Evolutionary conservation across 139 green algal species (phyloP).

Genomic region (Astrephomene gubernaculifera): DNA sequence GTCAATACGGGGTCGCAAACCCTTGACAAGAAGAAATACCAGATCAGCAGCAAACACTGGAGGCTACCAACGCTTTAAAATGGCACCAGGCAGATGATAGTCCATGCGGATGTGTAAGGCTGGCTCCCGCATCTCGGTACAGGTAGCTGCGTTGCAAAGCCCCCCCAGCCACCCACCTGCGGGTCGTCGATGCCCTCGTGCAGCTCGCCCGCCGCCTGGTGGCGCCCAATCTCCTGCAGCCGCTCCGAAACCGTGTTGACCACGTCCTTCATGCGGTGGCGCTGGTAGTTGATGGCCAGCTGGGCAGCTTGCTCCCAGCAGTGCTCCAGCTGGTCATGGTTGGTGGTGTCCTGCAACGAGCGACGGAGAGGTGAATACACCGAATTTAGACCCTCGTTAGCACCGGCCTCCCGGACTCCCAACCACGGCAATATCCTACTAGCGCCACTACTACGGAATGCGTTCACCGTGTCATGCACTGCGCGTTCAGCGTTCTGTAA

Average conservation of each 20-base stretch:
- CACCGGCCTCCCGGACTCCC: too few species aligned
- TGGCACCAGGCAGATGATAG: background rate
- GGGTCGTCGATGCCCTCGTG: conserved; percentile 72
- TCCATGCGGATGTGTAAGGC: too few species aligned
- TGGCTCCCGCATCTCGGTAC: too few species aligned
- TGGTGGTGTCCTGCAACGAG: conserved; percentile 29
- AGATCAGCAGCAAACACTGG: too few species aligned
- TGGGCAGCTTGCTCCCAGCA: conserved; percentile 73
- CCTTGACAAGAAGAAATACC: too few species aligned
- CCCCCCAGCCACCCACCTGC: conserved; percentile 4
- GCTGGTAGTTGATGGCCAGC: conserved; percentile 76
- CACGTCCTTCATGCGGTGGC: conserved; percentile 71
- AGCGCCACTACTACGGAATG: too few species aligned
- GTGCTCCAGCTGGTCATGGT: conserved; percentile 54
- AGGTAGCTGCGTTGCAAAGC: background rate
- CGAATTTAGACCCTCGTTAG: too few species aligned
- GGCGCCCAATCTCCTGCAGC: conserved; percentile 68
- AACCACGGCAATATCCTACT: too few species aligned
- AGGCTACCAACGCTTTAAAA: too few species aligned
- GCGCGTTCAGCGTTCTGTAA: too few species aligned
- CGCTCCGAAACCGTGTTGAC: conserved; percentile 66
- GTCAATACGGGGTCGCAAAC: too few species aligned
- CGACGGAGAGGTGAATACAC: too few species aligned
- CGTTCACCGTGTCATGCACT: background rate
- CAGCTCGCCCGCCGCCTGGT: conserved; percentile 74